phyloP scores from a whole-genome alignment of 2,329 filamentous ascomycete genomes.

The Rutstroemia sp. region DNA sequence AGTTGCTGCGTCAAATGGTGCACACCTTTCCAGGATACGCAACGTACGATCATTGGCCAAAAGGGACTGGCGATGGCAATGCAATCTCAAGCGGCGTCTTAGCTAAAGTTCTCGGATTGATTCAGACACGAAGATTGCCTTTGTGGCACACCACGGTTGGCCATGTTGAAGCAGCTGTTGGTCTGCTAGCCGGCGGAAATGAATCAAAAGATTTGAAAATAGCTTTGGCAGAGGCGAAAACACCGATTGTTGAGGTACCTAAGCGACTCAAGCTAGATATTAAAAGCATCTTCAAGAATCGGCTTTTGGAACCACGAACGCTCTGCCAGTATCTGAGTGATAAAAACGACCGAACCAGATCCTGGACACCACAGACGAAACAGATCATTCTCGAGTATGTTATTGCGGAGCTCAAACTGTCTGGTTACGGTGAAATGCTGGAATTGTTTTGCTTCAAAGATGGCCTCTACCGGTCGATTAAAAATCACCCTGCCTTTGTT shows the following conservation, averaged over 20 bases:
- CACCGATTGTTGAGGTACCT: conserved; percentile 21
- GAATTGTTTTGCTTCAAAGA: conserved; percentile 21
- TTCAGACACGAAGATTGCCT: conserved; percentile 11
- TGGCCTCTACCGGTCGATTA: conserved; percentile 15
- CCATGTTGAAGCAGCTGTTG: conserved; percentile 11
- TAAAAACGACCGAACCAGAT: neutral
- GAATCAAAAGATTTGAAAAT: conserved; percentile 10
- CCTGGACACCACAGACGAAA: conserved; percentile 12
- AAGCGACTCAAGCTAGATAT: conserved; percentile 6
- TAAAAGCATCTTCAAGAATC: conserved; percentile 11
- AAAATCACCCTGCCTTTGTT: conserved; percentile 10
- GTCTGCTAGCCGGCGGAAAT: conserved; percentile 11
- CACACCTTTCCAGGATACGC: conserved; percentile 4
- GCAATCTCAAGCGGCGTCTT: conserved; percentile 13
- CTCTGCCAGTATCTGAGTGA: conserved; percentile 13
- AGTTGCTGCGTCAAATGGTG: conserved; percentile 14
- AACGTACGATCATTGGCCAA: conserved; percentile 18
- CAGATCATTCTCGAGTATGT: conserved; percentile 18
- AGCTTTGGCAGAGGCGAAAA: conserved; percentile 18
- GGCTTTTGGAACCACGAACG: conserved; percentile 7
- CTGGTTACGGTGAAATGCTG: conserved; percentile 10
- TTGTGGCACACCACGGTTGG: conserved; percentile 19
- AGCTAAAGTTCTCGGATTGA: conserved; percentile 13
- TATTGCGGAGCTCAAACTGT: conserved; percentile 6
- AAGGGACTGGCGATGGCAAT: conserved; percentile 1